Percentiles rank a stretch among this genome's conserved stretches.
These are phyloP conservation scores for Madurella fahalii DNA, from an alignment of 2,329 filamentous ascomycete species.

Conservation along the genomic window DNA sequence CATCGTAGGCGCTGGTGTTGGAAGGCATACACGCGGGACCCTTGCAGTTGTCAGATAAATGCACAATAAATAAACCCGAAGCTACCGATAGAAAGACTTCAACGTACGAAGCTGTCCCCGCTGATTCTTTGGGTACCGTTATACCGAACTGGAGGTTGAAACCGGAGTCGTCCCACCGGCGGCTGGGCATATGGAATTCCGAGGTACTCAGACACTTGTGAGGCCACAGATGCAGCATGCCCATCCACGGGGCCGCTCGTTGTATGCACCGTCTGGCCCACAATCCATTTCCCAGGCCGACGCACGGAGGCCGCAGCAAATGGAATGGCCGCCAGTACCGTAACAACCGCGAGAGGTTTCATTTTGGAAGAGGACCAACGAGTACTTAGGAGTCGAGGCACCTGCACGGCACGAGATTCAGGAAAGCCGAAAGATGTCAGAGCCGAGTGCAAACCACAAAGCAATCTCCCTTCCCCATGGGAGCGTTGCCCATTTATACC, in stretches of 20 bases:
- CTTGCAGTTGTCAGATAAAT: not conserved
- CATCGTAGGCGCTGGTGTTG: constrained; percentile 14
- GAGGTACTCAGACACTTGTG: constrained; percentile 35
- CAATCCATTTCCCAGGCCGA: constrained; percentile 5
- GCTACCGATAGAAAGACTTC: not conserved
- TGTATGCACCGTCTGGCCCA: constrained; percentile 28
- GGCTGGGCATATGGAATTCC: constrained; percentile 33
- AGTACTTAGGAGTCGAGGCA: no score
- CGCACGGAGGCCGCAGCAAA: not conserved
- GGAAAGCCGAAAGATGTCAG: no score
- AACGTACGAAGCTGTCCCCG: constrained; percentile 19
- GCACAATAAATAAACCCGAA: no score
- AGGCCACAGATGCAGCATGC: constrained; percentile 29
- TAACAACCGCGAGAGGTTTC: no score
- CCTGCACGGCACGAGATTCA: no score
- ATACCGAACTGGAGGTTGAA: constrained; percentile 28
- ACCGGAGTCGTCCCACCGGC: constrained; percentile 27
- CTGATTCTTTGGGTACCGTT: constrained; percentile 16
- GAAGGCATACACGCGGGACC: constrained; percentile 4
- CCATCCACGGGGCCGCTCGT: constrained; percentile 33
- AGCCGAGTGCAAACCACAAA: no score
- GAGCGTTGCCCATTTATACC: no score
- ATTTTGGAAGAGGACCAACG: no score
- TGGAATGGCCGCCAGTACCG: not conserved
- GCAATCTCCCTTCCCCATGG: no score